Evolutionary conservation across 441 rosid genomes (phyloP).

Genomic region (Sinapis alba): DNA sequence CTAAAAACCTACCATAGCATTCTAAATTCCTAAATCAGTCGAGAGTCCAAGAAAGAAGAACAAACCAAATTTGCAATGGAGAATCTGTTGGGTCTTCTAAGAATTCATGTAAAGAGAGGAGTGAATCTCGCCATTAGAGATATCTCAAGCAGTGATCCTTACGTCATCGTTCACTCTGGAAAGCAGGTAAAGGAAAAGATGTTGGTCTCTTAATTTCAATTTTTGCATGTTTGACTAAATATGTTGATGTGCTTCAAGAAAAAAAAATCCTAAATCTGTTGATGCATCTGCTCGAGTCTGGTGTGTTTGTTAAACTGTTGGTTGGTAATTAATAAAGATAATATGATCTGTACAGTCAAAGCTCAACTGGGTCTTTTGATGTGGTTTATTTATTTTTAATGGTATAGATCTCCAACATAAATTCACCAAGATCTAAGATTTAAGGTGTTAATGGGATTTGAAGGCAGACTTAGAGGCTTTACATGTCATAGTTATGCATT

Average conservation of each 20-base stretch:
- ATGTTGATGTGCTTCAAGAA: not conserved
- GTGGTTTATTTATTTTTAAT: not conserved
- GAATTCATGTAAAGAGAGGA: conserved; percentile 56
- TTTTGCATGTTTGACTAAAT: not conserved
- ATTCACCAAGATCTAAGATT: not conserved
- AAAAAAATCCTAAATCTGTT: not conserved
- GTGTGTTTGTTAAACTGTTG: not conserved
- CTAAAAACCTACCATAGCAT: not conserved
- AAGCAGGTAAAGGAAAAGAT: conserved; percentile 43
- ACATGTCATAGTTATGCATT: not conserved
- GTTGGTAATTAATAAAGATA: not conserved
- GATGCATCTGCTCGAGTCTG: conserved; percentile 1
- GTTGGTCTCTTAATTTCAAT: not conserved
- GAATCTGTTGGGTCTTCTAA: conserved; percentile 57
- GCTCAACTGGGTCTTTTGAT: not conserved
- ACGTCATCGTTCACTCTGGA: conserved; percentile 50
- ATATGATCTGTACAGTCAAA: not conserved
- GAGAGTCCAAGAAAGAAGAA: not conserved
- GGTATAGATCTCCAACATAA: not conserved
- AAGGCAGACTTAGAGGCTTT: not conserved
- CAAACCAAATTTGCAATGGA: conserved; percentile 42
- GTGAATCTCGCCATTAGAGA: conserved; percentile 67
- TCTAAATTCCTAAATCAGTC: not conserved
- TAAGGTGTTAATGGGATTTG: not conserved
- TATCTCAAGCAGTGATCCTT: conserved; percentile 62